Evolutionary conservation across 768 basidiomycete species (phyloP).

Genomic region (Asterophora parasitica): DNA sequence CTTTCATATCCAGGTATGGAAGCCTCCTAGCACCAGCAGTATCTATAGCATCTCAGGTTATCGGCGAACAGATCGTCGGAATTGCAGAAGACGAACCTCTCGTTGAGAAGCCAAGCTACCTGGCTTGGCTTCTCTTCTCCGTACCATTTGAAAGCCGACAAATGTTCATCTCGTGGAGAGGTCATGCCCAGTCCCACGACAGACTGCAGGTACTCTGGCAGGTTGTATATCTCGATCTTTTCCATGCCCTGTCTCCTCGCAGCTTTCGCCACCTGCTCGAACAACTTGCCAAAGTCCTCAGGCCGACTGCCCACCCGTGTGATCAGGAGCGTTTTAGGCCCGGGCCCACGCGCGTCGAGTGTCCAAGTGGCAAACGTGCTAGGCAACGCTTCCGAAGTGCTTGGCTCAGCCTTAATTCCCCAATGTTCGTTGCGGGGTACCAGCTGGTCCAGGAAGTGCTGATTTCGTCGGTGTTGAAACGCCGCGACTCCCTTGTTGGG

Average conservation of each 20-base stretch:
- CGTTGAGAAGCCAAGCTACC: conserved; percentile 45
- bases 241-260: conserved; percentile 31
- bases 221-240: conserved; percentile 45
- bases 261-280: conserved; percentile 28
- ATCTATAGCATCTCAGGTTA: conserved; percentile 21
- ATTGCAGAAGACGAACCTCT: conserved; percentile 30
- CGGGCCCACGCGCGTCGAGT: conserved; percentile 29
- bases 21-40: conserved; percentile 33
- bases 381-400: neutral
- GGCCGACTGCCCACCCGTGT: conserved; percentile 34
- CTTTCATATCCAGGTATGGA: too few species aligned
- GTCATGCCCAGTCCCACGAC: conserved; percentile 27
- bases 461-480: conserved; percentile 33
- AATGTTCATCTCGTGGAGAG: conserved; percentile 30
- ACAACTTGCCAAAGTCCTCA: conserved; percentile 28
- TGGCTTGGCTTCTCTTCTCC: conserved; percentile 27
- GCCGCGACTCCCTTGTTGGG: conserved; percentile 45
- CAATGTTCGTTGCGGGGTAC: conserved; percentile 20
- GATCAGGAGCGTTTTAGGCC: conserved; percentile 34
- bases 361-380: conserved; percentile 40
- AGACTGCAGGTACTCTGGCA: conserved; percentile 28
- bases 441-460: conserved; percentile 18
- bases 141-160: conserved; percentile 49
- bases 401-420: conserved; percentile 22
- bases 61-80: neutral